Base-by-base conservation (phyloP, 2,329 filamentous ascomycete genomes). In the Neofusicoccum cordaticola region DNA sequence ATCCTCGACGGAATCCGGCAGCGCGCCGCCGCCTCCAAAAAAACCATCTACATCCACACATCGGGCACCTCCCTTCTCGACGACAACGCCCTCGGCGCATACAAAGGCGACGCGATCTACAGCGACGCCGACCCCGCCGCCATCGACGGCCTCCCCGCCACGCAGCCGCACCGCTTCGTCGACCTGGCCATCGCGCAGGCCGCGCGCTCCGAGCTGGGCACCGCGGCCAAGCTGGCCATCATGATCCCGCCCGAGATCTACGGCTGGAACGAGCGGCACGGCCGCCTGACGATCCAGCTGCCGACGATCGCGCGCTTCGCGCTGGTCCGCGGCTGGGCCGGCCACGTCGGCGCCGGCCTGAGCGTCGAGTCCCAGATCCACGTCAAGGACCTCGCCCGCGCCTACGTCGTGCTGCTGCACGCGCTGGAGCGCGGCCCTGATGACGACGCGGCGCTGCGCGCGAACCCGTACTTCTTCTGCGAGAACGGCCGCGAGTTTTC, bases 391-490 rank as follows among this genome's bases (percentile, higher is more conserved):
- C 72, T 84, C 1, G 81, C 81, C 3, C 68, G 58, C 11, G 58
- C 22, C 2, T 62, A 62, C 17, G 1, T 62, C 17, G 39, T 47
- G 8, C 48, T 52, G 19, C 48, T 63, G n/a, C 80, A 82, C 67
- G 75, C 77, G 64, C 71, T 84, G 17, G 82, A 84, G 64, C 51
- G 68, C 7, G 67, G 71, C 0, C 60, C 73, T 3, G 17, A 34
- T 8, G 47, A 50, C 8, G 65, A 74, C 0, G 66, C 69, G 3
- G 69, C 77, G 7, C 65, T 78, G 2, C 68, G 79, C 0, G 66
- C 75, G 37, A 82, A 83, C 65, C 81, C 80, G 0, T 84, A 84
- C 69, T 84, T 79, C 69, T 84, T 84, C 72, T 79, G 76, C 71
- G 82, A 84, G 69, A 74, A 77, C 22, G 79, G 79, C 22, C 56